phyloP scores from a whole-genome alignment of 2,329 filamentous ascomycete species.

The Pseudocercospora macadamiae region DNA sequence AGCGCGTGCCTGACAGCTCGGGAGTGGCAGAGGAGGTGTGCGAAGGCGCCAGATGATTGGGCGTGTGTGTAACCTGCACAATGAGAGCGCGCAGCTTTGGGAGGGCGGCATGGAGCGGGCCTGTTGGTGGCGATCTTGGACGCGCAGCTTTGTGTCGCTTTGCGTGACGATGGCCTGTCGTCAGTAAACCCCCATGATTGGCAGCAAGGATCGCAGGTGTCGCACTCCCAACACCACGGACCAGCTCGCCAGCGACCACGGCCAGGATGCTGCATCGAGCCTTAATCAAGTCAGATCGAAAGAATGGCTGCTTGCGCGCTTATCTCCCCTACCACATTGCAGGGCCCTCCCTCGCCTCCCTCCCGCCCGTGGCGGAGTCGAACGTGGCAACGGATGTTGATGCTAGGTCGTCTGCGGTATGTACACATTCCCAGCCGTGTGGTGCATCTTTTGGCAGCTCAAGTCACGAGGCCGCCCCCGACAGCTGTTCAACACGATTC shows the following conservation, averaged over 20 bases:
- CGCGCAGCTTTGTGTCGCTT: slow-evolving; percentile 16
- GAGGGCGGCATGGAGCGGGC: slow-evolving; percentile 14
- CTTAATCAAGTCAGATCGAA: slow-evolving; percentile 19
- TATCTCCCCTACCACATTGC: background rate
- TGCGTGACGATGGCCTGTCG: slow-evolving; percentile 22
- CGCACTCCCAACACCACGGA: slow-evolving; percentile 25
- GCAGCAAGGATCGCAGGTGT: slow-evolving; percentile 23
- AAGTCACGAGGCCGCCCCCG: slow-evolving; percentile 14
- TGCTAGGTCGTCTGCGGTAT: slow-evolving; percentile 7
- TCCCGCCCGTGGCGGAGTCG: slow-evolving; percentile 8
- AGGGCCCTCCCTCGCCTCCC: background rate
- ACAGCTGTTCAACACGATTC: slow-evolving; percentile 13
- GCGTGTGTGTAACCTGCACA: slow-evolving; percentile 12
- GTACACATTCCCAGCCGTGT: background rate
- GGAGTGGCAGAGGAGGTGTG: slow-evolving; percentile 21
- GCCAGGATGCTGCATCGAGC: slow-evolving; percentile 22
- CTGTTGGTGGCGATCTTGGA: slow-evolving; percentile 18
- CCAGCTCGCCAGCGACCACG: slow-evolving; percentile 12
- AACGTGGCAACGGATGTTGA: slow-evolving; percentile 22
- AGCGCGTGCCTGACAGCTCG: slow-evolving; percentile 29
- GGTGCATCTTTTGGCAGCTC: slow-evolving; percentile 5
- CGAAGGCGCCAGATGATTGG: slow-evolving; percentile 13
- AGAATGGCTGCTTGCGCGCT: slow-evolving; percentile 21
- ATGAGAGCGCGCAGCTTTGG: slow-evolving; percentile 10
- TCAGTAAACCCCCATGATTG: slow-evolving; percentile 16